These are phyloP conservation scores for Spathaspora passalidarum DNA, from an alignment of 805 yeast genomes.

Conservation along the genomic window DNA sequence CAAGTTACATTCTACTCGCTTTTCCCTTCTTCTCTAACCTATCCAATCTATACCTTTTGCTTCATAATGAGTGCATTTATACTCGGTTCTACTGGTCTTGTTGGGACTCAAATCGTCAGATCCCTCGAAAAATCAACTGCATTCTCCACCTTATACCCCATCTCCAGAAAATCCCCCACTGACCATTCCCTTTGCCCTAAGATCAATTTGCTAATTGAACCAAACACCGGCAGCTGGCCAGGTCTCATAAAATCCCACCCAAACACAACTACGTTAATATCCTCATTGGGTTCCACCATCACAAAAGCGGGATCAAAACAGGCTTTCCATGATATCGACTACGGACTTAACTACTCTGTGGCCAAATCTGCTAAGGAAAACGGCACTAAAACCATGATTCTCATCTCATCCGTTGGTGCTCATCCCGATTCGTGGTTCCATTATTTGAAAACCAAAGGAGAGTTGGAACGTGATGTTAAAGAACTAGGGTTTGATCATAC, in stretches of 20 bases:
- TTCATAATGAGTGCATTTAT: slow-evolving; percentile 19
- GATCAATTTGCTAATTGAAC: slow-evolving; percentile 39
- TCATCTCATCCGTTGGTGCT: slow-evolving; percentile 71
- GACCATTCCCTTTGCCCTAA: slow-evolving; percentile 15
- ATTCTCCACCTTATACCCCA: not conserved
- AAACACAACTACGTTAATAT: slow-evolving; percentile 40
- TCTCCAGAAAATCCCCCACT: slow-evolving; percentile 20
- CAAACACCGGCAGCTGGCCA: slow-evolving; percentile 54
- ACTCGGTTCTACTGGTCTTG: slow-evolving; percentile 79
- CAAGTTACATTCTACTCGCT: not conserved
- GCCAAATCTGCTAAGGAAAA: slow-evolving; percentile 72
- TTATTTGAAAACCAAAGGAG: slow-evolving; percentile 70
- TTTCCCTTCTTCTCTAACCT: not conserved
- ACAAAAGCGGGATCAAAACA: slow-evolving; percentile 69
- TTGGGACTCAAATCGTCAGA: slow-evolving; percentile 58
- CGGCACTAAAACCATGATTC: slow-evolving; percentile 65
- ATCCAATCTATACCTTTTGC: not conserved
- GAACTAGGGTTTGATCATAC: slow-evolving; percentile 64
- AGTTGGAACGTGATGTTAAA: slow-evolving; percentile 64
- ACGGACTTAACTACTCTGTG: slow-evolving; percentile 63
- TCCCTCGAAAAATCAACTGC: slow-evolving; percentile 33
- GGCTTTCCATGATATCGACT: slow-evolving; percentile 68
- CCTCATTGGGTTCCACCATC: slow-evolving; percentile 75
- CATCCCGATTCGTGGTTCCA: slow-evolving; percentile 51
- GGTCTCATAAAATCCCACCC: slow-evolving; percentile 30